Conservation (phyloP, 2,329 filamentous ascomycete species). For the Dryadomyces sulphureus region DNA sequence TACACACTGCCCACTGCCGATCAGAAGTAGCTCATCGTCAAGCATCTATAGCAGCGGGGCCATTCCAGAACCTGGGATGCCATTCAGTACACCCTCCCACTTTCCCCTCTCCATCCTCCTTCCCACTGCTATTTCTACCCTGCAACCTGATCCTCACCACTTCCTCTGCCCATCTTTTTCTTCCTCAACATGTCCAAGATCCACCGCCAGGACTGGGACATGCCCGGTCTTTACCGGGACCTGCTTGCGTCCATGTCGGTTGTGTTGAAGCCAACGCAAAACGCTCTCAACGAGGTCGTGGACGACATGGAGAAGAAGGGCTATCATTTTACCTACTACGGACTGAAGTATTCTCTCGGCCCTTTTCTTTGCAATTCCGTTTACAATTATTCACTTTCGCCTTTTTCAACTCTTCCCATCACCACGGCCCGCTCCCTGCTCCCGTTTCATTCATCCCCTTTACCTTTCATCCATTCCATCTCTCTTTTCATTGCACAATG, state of each 20-base stretch:
- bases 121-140: neutral
- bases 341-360: conserved; percentile 5
- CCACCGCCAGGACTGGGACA: conserved; percentile 22
- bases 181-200: neutral
- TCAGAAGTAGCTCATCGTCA: conserved; percentile 9
- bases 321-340: conserved; percentile 13
- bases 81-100: conserved; percentile 10
- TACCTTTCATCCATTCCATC: neutral
- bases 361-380: neutral
- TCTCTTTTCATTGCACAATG: neutral
- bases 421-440: too few relatives aligned
- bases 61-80: conserved; percentile 14
- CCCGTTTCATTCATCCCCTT: neutral
- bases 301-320: conserved; percentile 13
- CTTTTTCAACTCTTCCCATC: too few relatives aligned
- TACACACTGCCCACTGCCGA: conserved; percentile 4
- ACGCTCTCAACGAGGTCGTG: conserved; percentile 16
- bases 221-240: conserved; percentile 24
- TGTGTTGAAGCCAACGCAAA: conserved; percentile 18
- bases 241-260: conserved; percentile 27
- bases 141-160: neutral
- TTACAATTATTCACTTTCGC: too few relatives aligned
- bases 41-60: conserved; percentile 10
- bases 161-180: neutral
- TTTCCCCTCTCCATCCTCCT: neutral